Evolutionary conservation across 768 basidiomycete species (phyloP).

Genomic region (Mycena alexandri): DNA sequence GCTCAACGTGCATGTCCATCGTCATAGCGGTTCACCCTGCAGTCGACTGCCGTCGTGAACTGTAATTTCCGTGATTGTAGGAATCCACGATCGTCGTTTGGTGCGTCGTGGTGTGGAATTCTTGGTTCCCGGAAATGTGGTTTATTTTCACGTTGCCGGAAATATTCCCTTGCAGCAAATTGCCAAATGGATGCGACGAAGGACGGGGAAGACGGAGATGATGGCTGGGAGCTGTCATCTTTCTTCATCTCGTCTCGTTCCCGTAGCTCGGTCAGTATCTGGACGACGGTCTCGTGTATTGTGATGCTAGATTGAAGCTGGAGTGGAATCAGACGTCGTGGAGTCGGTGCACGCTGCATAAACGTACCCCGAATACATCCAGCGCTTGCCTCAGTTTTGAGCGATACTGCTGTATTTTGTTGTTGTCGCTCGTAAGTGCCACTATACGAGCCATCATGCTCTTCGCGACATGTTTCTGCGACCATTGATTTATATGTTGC

Average conservation of each 20-base stretch:
- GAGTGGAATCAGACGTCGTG: not conserved
- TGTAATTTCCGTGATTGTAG: constrained; percentile 29
- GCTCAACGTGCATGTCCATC: not conserved
- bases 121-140: constrained; percentile 36
- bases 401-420: constrained; percentile 39
- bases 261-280: constrained; percentile 31
- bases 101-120: constrained; percentile 13
- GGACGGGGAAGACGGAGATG: constrained; percentile 23
- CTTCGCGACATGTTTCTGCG: constrained; percentile 32
- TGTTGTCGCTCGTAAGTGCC: constrained; percentile 29
- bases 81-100: constrained; percentile 38
- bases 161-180: constrained; percentile 31
- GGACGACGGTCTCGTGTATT: constrained; percentile 41
- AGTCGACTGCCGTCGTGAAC: constrained; percentile 6
- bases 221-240: constrained; percentile 17
- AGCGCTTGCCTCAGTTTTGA: constrained; percentile 39
- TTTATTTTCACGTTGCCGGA: constrained; percentile 40
- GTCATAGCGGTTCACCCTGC: not conserved
- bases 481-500: constrained; percentile 35
- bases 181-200: constrained; percentile 32
- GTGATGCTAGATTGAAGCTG: constrained; percentile 42
- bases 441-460: constrained; percentile 34
- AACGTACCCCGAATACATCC: constrained; percentile 44
- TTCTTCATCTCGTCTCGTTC: constrained; percentile 28
- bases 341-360: not conserved